Evolutionary conservation across 768 basidiomycete species (phyloP), one percentile per base, ranked within the genome.

Genomic region (Russula sp.): DNA sequence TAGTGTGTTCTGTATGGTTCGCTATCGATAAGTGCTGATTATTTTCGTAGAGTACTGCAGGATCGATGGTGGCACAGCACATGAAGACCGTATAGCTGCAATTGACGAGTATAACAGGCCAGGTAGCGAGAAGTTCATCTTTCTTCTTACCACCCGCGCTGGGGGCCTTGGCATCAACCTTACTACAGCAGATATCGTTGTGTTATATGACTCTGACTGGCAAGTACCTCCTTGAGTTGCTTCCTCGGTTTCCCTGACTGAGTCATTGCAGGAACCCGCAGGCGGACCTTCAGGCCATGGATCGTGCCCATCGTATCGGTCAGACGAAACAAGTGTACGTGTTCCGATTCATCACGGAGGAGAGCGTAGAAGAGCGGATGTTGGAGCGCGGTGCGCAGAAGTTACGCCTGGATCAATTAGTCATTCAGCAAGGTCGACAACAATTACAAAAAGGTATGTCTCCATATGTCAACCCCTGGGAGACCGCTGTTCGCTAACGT

Each of bases 81-180:
- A 99, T 69, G 97, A 99, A 50, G 95, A 98, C 67, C 93, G 96
- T 56, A 97, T 98, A 58, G 67, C 84, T 22, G 90, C 93, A 9
- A 99, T 99, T 69, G 96, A 99, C 77, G 96, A 98, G 56, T 99
- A 97, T 76, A 98, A 98, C 75, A 90, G 87, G 63, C 92, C 92
- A 0, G 90, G 80, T 16, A 93, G 89, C 69, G 96, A 98, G 67
- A 98, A 90, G 73, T 98, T 97, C 72, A 89, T 98, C 61, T 98
- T 98, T 79, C 75, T 99, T 58, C 81, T 99, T 2, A 98, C 96
- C 0, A 99, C 97, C 1, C 87, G 97, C 55, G 96, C 96, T 34
- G 96, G 97, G 60, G 97, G 97, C 50, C 78, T 99, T 43, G 97
- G 97, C 55, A 99, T 99, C 74, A 98, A 98, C 72, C 73, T 98